A percentile compares a stretch with the other conserved stretches of the same genome.
Evolutionary conservation across 2,329 filamentous ascomycete species (phyloP).

Genomic region (Aspergillus ustus): DNA sequence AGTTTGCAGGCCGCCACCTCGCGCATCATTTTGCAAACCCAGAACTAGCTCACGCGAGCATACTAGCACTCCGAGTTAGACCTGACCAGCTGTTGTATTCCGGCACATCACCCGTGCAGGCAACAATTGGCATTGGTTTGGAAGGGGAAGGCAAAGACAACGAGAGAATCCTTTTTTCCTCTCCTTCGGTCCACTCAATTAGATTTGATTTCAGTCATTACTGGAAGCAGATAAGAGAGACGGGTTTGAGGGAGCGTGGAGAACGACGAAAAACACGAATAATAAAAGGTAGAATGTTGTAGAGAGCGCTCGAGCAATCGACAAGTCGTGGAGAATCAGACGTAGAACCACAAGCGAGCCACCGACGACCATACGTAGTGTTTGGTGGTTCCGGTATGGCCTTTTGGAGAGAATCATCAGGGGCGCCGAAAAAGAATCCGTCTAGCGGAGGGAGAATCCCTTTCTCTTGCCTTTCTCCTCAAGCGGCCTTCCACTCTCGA

Average conservation of each 20-base stretch:
- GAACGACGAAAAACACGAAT: slow-evolving; percentile 35
- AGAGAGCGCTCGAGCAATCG: slow-evolving; percentile 34
- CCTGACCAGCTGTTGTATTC: slow-evolving; percentile 26
- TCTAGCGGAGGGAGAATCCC: slow-evolving; percentile 97
- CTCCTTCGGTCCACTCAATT: slow-evolving; percentile 31
- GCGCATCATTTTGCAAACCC: slow-evolving; percentile 31
- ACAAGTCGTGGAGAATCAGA: slow-evolving; percentile 33
- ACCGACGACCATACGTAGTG: slow-evolving; percentile 28
- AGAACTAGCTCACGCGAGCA: slow-evolving; percentile 27
- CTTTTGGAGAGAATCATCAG: slow-evolving; percentile 20
- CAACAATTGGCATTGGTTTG: slow-evolving; percentile 30
- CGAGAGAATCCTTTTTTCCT: slow-evolving; percentile 26
- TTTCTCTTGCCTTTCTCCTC: slow-evolving; percentile 99
- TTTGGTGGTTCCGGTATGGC: slow-evolving; percentile 24
- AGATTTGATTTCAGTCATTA: slow-evolving; percentile 37
- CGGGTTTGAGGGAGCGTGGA: slow-evolving; percentile 37
- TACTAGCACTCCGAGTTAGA: slow-evolving; percentile 19
- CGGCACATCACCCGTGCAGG: slow-evolving; percentile 31
- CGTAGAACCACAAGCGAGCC: slow-evolving; percentile 28
- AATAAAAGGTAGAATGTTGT: slow-evolving; percentile 28
- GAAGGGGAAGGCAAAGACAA: slow-evolving; percentile 24
- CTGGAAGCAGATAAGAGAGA: slow-evolving; percentile 36
- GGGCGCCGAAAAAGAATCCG: slow-evolving; percentile 15
- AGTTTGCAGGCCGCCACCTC: slow-evolving; percentile 27
- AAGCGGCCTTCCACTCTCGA: slow-evolving; percentile 93